Percentiles rank a stretch among this genome's conserved stretches.
phyloP scores from a whole-genome alignment of 2,329 filamentous ascomycete genomes.

The Cladosporium colombiae region DNA sequence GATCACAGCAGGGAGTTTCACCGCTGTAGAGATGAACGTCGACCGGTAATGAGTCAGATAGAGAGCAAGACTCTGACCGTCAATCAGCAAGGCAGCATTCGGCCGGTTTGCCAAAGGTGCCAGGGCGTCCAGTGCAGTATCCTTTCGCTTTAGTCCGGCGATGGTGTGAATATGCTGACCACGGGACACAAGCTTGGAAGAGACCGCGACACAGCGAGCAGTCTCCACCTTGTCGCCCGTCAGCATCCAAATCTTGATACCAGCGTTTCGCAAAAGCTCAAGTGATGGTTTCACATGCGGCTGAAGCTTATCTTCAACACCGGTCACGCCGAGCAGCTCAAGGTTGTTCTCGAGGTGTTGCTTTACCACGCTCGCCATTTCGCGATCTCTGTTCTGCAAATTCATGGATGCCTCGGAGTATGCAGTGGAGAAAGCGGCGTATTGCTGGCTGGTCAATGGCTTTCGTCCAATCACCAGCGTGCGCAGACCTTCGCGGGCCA shows the following conservation, averaged over 20 bases:
- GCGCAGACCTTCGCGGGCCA: slow-evolving; percentile 93
- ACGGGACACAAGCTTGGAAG: slow-evolving; percentile 86
- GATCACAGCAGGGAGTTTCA: slow-evolving; percentile 85
- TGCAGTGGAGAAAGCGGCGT: slow-evolving; percentile 72
- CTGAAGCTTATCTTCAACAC: slow-evolving; percentile 96
- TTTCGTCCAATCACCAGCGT: slow-evolving; percentile 96
- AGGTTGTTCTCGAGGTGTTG: slow-evolving; percentile 83
- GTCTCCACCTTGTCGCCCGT: slow-evolving; percentile 99
- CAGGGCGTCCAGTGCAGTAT: slow-evolving; percentile 82
- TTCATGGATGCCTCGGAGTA: slow-evolving; percentile 80
- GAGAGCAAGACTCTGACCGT: slow-evolving; percentile 84
- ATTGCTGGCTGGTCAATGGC: slow-evolving; percentile 74
- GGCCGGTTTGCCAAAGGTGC: slow-evolving; percentile 83
- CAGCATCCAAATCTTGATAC: slow-evolving; percentile 99
- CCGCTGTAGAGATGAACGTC: slow-evolving; percentile 85
- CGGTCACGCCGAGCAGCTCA: slow-evolving; percentile 93
- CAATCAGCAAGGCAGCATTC: slow-evolving; percentile 87
- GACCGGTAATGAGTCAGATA: slow-evolving; percentile 80
- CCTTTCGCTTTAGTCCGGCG: slow-evolving; percentile 70
- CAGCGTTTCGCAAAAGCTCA: slow-evolving; percentile 91
- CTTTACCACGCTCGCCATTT: slow-evolving; percentile 77
- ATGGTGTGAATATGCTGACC: slow-evolving; percentile 97
- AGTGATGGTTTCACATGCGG: slow-evolving; percentile 93
- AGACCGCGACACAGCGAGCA: slow-evolving; percentile 91
- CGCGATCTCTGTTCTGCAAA: slow-evolving; percentile 75